These are phyloP conservation scores for Cerioporus squamosus DNA, from an alignment of 1,284 basidiomycete species.

Conservation along the genomic window DNA sequence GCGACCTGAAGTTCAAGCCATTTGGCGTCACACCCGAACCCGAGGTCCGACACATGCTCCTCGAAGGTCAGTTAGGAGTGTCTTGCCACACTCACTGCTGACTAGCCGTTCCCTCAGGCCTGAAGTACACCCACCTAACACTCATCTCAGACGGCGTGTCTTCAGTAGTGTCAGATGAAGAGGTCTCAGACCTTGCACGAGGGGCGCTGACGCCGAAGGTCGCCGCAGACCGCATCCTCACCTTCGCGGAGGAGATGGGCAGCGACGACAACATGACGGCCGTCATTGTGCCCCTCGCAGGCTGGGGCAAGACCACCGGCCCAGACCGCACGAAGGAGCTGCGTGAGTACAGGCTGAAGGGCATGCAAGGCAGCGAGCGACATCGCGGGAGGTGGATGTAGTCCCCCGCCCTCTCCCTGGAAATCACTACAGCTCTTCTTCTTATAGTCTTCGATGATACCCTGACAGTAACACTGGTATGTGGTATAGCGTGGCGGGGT, in stretches of 20 bases:
- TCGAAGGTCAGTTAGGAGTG: constrained; percentile 61
- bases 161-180: constrained; percentile 89
- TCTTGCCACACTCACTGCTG: background rate
- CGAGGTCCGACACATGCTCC: constrained; percentile 81
- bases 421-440: too few species aligned
- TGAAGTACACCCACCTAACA: constrained; percentile 80
- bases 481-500: background rate
- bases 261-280: constrained; percentile 93
- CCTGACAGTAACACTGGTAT: background rate
- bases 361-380: constrained; percentile 76
- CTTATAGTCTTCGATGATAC: too few species aligned
- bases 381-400: constrained; percentile 67
- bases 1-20: constrained; percentile 89
- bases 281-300: constrained; percentile 90
- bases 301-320: constrained; percentile 86
- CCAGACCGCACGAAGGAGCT: constrained; percentile 83
- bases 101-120: constrained; percentile 45
- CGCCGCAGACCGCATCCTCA: constrained; percentile 84
- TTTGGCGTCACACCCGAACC: constrained; percentile 96
- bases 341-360: constrained; percentile 77
- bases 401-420: too few species aligned
- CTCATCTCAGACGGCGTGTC: constrained; percentile 92
- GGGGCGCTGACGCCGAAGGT: constrained; percentile 72
- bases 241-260: constrained; percentile 90
- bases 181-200: constrained; percentile 90